A percentile compares a stretch with the other conserved stretches of the same genome.
Evolutionary conservation across 2,329 filamentous ascomycete genomes (phyloP).

Genomic region (Daldinia sp.): DNA sequence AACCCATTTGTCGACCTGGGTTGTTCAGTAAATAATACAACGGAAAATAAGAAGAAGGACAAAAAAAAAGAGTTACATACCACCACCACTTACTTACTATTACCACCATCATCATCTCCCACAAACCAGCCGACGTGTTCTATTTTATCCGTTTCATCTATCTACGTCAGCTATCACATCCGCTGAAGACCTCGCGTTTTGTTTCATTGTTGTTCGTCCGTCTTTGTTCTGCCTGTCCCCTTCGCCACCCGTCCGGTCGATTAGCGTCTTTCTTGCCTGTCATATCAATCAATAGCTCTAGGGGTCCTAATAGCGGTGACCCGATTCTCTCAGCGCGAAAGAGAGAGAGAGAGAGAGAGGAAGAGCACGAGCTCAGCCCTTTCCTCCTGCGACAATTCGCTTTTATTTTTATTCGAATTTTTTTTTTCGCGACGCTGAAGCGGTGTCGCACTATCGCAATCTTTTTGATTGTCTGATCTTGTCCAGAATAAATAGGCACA

Average conservation of each 20-base stretch:
- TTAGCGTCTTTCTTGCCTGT: neutral
- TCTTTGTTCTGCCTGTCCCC: neutral
- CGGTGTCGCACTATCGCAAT: neutral
- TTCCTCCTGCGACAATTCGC: neutral
- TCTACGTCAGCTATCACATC: neutral
- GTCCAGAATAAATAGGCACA: neutral
- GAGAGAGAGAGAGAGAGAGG: neutral
- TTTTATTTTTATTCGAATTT: neutral
- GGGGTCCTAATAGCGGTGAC: neutral
- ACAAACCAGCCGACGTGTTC: neutral
- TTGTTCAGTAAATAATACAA: conserved; percentile 30
- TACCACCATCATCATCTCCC: neutral
- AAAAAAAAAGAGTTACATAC: neutral
- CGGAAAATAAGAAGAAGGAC: neutral
- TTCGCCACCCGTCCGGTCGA: neutral
- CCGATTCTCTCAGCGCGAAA: conserved; percentile 1
- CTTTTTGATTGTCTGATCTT: neutral
- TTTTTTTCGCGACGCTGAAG: neutral
- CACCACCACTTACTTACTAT: neutral
- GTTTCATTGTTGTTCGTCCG: neutral
- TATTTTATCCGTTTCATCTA: neutral
- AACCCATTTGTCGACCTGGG: conserved; percentile 16
- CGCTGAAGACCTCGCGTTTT: neutral
- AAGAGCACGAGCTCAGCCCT: neutral
- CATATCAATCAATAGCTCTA: neutral